These are phyloP conservation scores for Podaxis pistillaris DNA, from an alignment of 768 basidiomycete species.

Conservation along the genomic window DNA sequence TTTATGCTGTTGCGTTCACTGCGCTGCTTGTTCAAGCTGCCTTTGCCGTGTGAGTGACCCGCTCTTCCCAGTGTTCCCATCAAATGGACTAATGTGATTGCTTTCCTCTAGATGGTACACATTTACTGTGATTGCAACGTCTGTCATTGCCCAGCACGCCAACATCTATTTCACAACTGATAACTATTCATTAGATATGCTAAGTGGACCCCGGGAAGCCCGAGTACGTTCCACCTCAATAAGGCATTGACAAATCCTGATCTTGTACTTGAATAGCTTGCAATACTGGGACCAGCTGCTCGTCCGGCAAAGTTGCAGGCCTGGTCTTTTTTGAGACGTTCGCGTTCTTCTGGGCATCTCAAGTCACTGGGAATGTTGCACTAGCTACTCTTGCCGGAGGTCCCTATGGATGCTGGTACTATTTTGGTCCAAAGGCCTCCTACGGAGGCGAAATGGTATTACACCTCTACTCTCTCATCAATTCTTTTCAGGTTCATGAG, in stretches of 20 bases:
- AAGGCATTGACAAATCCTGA: neutral
- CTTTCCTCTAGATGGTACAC: constrained; percentile 59
- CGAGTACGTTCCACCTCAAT: constrained; percentile 40
- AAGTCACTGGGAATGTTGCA: constrained; percentile 77
- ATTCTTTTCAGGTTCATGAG: neutral
- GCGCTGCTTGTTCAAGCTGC: constrained; percentile 73
- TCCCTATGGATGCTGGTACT: constrained; percentile 78
- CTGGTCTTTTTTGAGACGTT: constrained; percentile 77
- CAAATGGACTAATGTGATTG: constrained; percentile 10
- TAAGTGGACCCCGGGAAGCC: constrained; percentile 77
- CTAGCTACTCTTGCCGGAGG: constrained; percentile 82
- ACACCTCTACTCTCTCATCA: neutral
- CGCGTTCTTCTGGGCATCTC: constrained; percentile 84
- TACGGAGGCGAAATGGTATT: constrained; percentile 58
- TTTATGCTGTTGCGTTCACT: constrained; percentile 73
- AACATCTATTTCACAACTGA: neutral
- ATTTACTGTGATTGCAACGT: constrained; percentile 76
- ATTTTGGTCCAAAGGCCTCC: constrained; percentile 68
- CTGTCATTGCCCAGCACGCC: constrained; percentile 17
- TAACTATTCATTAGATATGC: constrained; percentile 36
- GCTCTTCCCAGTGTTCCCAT: neutral
- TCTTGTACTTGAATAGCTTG: constrained; percentile 39
- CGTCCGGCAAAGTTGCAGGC: constrained; percentile 73
- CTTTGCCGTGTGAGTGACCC: constrained; percentile 55
- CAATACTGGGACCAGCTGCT: constrained; percentile 43